Percentiles rank a stretch among this genome's conserved stretches.
These are phyloP conservation scores for Colletotrichum sp. DNA, from an alignment of 2,329 filamentous ascomycete species.

Conservation along the genomic window DNA sequence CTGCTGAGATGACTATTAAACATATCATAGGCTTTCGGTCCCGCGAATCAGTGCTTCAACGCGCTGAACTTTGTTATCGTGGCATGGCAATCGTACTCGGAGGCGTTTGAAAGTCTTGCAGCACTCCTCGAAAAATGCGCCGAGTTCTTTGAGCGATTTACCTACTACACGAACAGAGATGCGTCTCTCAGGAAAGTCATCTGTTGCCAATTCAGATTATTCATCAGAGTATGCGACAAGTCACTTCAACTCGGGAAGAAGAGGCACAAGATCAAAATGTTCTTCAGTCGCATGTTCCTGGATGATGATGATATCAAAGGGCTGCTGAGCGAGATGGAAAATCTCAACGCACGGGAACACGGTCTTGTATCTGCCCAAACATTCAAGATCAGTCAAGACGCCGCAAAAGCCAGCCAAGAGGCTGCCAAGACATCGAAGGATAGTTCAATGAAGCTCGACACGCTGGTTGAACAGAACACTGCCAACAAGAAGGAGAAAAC, in stretches of 20 bases:
- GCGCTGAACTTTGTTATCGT: conserved; percentile 40
- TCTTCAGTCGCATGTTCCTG: conserved; percentile 38
- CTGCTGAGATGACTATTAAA: not conserved
- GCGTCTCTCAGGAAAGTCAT: conserved; percentile 33
- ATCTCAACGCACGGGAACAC: conserved; percentile 35
- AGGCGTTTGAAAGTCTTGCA: conserved; percentile 36
- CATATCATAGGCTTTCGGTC: conserved; percentile 33
- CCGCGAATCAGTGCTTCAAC: conserved; percentile 37
- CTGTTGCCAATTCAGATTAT: conserved; percentile 38
- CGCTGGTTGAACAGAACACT: not conserved
- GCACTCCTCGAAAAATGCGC: conserved; percentile 36
- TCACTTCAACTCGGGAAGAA: conserved; percentile 34
- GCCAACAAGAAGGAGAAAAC: conserved; percentile 33
- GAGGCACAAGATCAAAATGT: conserved; percentile 29
- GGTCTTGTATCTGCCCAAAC: conserved; percentile 37
- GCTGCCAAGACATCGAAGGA: not conserved
- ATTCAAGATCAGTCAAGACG: conserved; percentile 35
- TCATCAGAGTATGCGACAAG: conserved; percentile 38
- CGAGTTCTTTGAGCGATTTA: conserved; percentile 36
- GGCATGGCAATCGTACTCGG: conserved; percentile 39
- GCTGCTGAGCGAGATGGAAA: conserved; percentile 34
- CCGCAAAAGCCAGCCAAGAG: conserved; percentile 17
- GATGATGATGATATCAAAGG: conserved; percentile 38
- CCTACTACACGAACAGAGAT: conserved; percentile 38
- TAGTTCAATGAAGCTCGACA: not conserved